Percentiles rank a stretch among this genome's conserved stretches.
These are phyloP conservation scores for Vararia minispora DNA, from an alignment of 768 basidiomycete species.

Conservation along the genomic window DNA sequence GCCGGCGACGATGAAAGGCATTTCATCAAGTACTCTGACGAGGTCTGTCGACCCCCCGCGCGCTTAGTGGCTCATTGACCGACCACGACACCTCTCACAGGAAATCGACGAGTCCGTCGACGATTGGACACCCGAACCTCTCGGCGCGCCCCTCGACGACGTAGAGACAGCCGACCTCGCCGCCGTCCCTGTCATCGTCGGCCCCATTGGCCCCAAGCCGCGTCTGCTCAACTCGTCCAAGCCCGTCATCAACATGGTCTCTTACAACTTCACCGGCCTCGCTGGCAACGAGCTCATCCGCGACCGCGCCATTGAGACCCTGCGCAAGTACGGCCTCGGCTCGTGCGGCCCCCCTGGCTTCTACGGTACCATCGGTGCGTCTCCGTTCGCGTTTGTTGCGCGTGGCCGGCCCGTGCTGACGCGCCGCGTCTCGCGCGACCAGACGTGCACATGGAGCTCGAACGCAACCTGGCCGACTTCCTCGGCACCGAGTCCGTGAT, in stretches of 20 bases:
- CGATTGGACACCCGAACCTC: slow-evolving; percentile 86
- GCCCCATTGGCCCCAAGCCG: slow-evolving; percentile 75
- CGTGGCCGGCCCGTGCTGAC: neutral
- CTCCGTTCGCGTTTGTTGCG: neutral
- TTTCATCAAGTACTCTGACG: slow-evolving; percentile 85
- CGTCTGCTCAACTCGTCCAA: slow-evolving; percentile 65
- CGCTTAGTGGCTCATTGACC: neutral
- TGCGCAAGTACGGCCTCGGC: slow-evolving; percentile 85
- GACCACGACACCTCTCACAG: slow-evolving; percentile 27
- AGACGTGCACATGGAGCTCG: slow-evolving; percentile 90
- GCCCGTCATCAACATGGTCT: slow-evolving; percentile 74
- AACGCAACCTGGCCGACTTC: slow-evolving; percentile 84
- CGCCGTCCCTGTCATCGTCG: slow-evolving; percentile 66
- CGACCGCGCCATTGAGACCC: slow-evolving; percentile 69
- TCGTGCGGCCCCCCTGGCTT: slow-evolving; percentile 96
- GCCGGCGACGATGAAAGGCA: slow-evolving; percentile 77
- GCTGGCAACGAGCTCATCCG: slow-evolving; percentile 84
- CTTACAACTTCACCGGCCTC: slow-evolving; percentile 86
- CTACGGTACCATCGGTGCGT: slow-evolving; percentile 88
- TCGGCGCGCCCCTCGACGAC: slow-evolving; percentile 50
- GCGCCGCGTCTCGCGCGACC: neutral
- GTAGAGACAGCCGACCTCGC: slow-evolving; percentile 60
- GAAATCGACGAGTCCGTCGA: slow-evolving; percentile 96
- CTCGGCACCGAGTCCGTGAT: slow-evolving; percentile 83
- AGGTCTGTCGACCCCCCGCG: slow-evolving; percentile 36